These are phyloP conservation scores for Stenocarpella maydis DNA, from an alignment of 2,329 filamentous ascomycete genomes.

Conservation along the genomic window DNA sequence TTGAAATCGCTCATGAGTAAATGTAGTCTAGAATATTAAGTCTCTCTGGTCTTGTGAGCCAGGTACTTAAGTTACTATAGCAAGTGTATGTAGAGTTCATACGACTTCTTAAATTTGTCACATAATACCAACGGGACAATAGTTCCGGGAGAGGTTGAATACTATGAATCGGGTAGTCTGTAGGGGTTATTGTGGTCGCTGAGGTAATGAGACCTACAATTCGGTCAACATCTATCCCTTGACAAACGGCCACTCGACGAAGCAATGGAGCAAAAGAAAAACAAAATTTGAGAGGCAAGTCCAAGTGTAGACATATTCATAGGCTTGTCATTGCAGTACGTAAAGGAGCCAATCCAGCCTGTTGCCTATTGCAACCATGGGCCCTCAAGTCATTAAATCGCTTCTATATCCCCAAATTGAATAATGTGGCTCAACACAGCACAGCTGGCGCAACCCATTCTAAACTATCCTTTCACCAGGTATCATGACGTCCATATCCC, in stretches of 20 bases:
- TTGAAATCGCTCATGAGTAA: neutral
- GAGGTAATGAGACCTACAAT: neutral
- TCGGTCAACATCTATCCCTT: no score
- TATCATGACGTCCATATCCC: conserved; percentile 11
- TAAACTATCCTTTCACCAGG: conserved; percentile 2
- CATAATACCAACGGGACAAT: neutral
- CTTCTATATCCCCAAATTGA: neutral
- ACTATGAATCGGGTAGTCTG: neutral
- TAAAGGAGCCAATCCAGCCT: conserved; percentile 6
- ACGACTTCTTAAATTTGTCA: neutral
- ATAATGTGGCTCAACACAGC: conserved; percentile 23
- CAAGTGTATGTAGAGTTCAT: neutral
- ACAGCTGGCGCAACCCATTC: conserved; percentile 33
- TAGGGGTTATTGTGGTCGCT: neutral
- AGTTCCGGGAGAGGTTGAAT: neutral
- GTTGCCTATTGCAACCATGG: neutral
- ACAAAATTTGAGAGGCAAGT: neutral
- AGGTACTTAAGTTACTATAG: no score
- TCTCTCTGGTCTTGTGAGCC: neutral
- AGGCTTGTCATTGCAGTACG: conserved; percentile 22
- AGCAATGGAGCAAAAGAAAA: neutral
- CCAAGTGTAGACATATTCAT: neutral
- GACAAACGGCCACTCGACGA: neutral
- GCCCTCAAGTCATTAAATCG: conserved; percentile 1
- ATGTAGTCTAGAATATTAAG: neutral